A percentile compares a stretch with the other conserved stretches of the same genome.
phyloP scores from a whole-genome alignment of 139 green algal genomes.

The Tetratostichococcus sp. region DNA sequence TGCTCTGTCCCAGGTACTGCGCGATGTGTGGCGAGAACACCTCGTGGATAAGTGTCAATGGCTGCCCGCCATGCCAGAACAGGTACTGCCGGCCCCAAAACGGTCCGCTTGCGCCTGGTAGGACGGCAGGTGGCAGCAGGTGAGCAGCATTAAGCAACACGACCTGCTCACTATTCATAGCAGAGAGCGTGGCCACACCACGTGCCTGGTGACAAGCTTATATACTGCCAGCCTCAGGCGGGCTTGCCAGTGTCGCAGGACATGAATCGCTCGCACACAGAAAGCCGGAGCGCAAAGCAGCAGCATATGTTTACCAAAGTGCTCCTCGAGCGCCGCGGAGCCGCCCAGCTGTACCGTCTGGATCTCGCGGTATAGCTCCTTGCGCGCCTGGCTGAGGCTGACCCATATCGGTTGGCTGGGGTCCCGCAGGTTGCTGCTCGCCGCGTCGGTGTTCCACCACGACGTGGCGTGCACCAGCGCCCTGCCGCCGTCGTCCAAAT shows the following conservation, averaged over 20 bases:
- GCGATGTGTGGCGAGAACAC: slow-evolving; percentile 72
- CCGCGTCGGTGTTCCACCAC: slow-evolving; percentile 79
- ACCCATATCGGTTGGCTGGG: slow-evolving; percentile 79
- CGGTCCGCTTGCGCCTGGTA: slow-evolving; percentile 46
- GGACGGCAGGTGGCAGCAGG: no score
- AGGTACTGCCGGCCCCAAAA: slow-evolving; percentile 92
- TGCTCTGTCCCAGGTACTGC: slow-evolving; percentile 19
- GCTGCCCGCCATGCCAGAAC: slow-evolving; percentile 80
- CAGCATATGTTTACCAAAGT: slow-evolving; percentile 25
- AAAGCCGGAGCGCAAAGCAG: no score
- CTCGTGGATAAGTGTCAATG: slow-evolving; percentile 95
- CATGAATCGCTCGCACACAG: no score
- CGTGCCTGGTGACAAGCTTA: no score
- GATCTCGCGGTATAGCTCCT: slow-evolving; percentile 83
- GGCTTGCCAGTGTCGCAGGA: no score
- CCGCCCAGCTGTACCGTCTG: slow-evolving; percentile 65
- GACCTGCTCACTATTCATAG: no score
- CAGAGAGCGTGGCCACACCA: no score
- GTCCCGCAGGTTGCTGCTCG: slow-evolving; percentile 53
- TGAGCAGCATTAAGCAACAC: no score
- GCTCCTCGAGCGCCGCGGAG: slow-evolving; percentile 44
- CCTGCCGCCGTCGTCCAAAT: slow-evolving; percentile 14
- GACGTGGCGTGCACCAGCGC: slow-evolving; percentile 86
- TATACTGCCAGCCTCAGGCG: no score
- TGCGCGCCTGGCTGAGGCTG: slow-evolving; percentile 61